These are phyloP conservation scores for Backusella luteola DNA, from an alignment of 192 early-diverging fungal genomes.

Conservation along the genomic window DNA sequence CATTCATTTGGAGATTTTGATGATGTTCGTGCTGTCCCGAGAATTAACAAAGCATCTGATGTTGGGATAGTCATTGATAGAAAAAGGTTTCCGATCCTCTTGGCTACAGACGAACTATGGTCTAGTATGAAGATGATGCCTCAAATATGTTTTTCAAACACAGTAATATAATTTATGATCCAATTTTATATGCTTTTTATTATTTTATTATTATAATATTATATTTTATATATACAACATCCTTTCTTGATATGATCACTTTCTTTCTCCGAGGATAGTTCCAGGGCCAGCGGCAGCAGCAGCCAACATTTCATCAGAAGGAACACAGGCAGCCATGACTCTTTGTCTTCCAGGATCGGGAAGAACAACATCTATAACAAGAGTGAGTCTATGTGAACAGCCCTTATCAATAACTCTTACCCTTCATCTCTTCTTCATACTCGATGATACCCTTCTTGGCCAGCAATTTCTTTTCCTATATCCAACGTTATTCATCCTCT, in stretches of 20 bases:
- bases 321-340: constrained; percentile 15
- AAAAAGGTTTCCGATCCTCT: no score
- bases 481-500: background rate
- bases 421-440: constrained; percentile 36
- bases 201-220: background rate
- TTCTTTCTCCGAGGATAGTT: constrained; percentile 25
- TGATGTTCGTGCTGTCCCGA: no score
- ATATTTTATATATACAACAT: background rate
- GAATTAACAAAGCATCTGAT: no score
- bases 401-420: constrained; percentile 1
- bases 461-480: constrained; percentile 32
- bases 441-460: constrained; percentile 27
- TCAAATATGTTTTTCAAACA: background rate
- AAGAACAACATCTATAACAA: constrained; percentile 25
- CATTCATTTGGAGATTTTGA: no score
- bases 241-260: background rate
- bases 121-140: background rate
- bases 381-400: background rate
- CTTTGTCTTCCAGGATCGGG: constrained; percentile 13
- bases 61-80: no score
- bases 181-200: background rate
- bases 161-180: background rate
- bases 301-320: constrained; percentile 27
- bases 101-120: no score
- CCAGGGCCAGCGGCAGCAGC: constrained; percentile 37